Evolutionary conservation across 768 basidiomycete species (phyloP), one percentile per base, ranked within the genome.

Genomic region (Rhizopogon vinicolor): DNA sequence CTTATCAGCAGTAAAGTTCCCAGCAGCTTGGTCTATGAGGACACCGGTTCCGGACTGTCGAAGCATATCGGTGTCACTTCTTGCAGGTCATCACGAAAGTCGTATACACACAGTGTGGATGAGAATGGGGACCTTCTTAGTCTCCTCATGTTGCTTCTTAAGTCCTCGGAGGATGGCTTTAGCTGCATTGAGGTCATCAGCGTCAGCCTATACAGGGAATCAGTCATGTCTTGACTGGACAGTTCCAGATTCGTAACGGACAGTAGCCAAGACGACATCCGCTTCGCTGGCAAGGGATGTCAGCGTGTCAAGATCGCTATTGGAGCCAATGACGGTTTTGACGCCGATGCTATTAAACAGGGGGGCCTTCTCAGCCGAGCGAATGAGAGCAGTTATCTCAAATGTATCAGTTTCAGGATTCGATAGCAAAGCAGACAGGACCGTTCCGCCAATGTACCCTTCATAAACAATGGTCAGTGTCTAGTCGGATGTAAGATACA

Each of bases 71-170:
- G 69, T 58, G 54, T 58, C 33, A 19, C 14, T 19, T 28, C 42
- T 25, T n/a, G 49, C 54, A 46, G 7, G 44, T 18, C 22, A 19
- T 7, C 3, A 6, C 14, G 28, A 37, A 5, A 40, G 14, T 6
- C 46, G 14, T 19, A 44, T n/a, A 62, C 81, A 53, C 57, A 85
- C 84, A 0, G 84, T 85, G 63, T 88, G 82, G 41, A 88, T 85
- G 41, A 82, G 73, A 48, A 75, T 72, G 12, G 82, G 75, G 9
- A 66, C 60, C 2, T 61, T 66, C 5, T 75, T 75, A 2, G 77
- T 77, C 25, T 64, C 61, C 13, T 72, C 68, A 56, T 75, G 66
- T 18, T 74, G 67, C 53, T 72, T 74, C 67, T 77, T 80, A 62
- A 82, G 57, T 5, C 86, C 83, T 6, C 62, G 65, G 46, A 86